Conservation (phyloP, 805 yeast species). For the Yamadazyma endophytica region DNA sequence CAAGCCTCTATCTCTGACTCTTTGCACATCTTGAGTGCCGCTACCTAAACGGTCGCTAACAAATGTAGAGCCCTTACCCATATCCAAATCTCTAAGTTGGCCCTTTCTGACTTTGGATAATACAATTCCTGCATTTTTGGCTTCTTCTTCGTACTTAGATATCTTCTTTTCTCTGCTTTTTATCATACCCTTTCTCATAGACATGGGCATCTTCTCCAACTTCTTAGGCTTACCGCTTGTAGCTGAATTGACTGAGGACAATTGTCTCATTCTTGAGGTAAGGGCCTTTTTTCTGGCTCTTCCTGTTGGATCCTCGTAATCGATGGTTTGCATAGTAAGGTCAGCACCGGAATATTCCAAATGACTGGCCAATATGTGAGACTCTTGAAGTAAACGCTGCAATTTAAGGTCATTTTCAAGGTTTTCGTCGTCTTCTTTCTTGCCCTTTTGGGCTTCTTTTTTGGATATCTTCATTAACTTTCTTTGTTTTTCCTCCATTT, state of each 20-base stretch:
- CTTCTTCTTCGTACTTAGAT: conserved; percentile 63
- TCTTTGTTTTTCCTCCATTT: conserved; percentile 22
- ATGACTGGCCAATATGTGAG: conserved; percentile 54
- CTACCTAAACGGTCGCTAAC: conserved; percentile 51
- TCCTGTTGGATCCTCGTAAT: conserved; percentile 62
- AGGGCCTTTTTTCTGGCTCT: conserved; percentile 64
- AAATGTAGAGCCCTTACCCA: conserved; percentile 51
- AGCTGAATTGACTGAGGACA: conserved; percentile 40
- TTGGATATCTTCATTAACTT: conserved; percentile 23
- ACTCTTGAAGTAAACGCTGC: conserved; percentile 65
- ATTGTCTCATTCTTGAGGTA: conserved; percentile 49
- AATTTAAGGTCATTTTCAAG: conserved; percentile 67
- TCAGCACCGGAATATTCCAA: conserved; percentile 61
- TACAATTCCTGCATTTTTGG: conserved; percentile 88
- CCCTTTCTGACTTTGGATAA: conserved; percentile 69
- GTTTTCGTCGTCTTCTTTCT: conserved; percentile 45
- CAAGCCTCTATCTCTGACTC: conserved; percentile 70
- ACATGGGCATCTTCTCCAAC: conserved; percentile 83
- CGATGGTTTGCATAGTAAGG: conserved; percentile 57
- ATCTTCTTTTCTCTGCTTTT: conserved; percentile 50
- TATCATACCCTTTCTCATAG: conserved; percentile 80
- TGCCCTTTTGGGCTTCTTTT: conserved; percentile 30
- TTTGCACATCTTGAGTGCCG: conserved; percentile 33
- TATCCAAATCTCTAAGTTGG: conserved; percentile 52
- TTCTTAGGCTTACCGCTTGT: conserved; percentile 41